A percentile compares a stretch with the other conserved stretches of the same genome.
phyloP scores from a whole-genome alignment of 2,329 filamentous ascomycete species.

The Podosphaera xanthii region DNA sequence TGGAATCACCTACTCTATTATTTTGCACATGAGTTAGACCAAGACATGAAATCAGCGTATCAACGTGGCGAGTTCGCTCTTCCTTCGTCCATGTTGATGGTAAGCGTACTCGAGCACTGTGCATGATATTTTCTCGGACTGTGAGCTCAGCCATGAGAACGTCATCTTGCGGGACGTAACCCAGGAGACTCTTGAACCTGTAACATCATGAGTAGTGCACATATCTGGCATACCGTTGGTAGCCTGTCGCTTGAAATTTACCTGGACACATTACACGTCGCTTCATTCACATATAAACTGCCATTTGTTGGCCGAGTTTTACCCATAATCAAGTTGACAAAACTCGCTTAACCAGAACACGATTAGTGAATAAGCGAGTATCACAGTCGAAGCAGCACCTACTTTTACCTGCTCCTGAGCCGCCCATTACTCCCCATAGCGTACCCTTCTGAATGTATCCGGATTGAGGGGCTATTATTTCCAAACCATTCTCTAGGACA shows the following conservation, averaged over 20 bases:
- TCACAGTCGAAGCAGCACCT: conserved; percentile 2
- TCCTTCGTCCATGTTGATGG: conserved; percentile 26
- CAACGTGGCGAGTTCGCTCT: conserved; percentile 29
- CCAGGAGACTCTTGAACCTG: conserved; percentile 34
- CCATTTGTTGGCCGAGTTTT: conserved; percentile 29
- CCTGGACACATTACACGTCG: conserved; percentile 13
- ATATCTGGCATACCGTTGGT: neutral
- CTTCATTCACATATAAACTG: conserved; percentile 25
- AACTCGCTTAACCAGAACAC: conserved; percentile 19
- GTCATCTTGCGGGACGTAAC: conserved; percentile 39
- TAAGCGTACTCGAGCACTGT: conserved; percentile 31
- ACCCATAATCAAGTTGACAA: conserved; percentile 38
- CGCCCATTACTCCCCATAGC: conserved; percentile 36
- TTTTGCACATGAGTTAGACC: conserved; percentile 18
- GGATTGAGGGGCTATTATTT: conserved; percentile 27
- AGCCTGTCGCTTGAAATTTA: conserved; percentile 1
- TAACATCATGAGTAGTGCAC: neutral
- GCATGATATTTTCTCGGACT: conserved; percentile 36
- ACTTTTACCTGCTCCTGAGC: conserved; percentile 33
- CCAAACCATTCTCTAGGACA: conserved; percentile 22
- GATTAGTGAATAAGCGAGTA: conserved; percentile 2
- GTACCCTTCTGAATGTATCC: conserved; percentile 29
- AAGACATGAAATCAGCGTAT: conserved; percentile 30
- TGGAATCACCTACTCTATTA: conserved; percentile 32
- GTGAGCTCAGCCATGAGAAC: conserved; percentile 35